Evolutionary conservation across 352 stramenopile genomes (phyloP), one percentile per base, ranked within the genome.

Genomic region (Phytophthora meadii): DNA sequence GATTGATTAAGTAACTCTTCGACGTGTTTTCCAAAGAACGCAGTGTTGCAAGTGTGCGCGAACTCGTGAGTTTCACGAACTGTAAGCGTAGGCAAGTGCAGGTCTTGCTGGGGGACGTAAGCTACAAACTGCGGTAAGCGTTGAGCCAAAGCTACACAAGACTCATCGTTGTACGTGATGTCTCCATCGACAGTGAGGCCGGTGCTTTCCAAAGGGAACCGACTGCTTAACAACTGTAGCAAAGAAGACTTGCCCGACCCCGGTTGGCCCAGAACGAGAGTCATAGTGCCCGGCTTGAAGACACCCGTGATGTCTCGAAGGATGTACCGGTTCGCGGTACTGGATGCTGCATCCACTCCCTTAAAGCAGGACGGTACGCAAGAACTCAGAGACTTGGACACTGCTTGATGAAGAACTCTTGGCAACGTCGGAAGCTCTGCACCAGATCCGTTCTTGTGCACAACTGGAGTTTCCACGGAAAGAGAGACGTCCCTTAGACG

Each of bases 61-160:
- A 98, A 98, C 28, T 74, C 72, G 28, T 98, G 84, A 7, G 92
- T 98, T 68, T 98, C 77, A 44, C 71, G 67, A 8, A 87, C 77
- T 4, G 77, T 87, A 2, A 86, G 67, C 12, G 61, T 74, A 15
- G 76, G 59, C 28, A 77, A 76, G 46, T 84, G 76, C 50, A 51
- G 36, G 70, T 98, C 93, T 47, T 80, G 68, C 51, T 84, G 77
- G 22, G 56, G 39, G n/a, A 82, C 68, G 44, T 82, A 85, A 15
- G 73, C 50, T 40, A 67, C 63, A 45, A 84, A 77, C 51, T 82
- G 75, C 34, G 76, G 65, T 22, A 84, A 57, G 3, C 69, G 59
- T 14, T 42, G 50, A n/a, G 32, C 54, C 34, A 81, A 12, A 17
- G 51, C 50, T 36, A 67, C 54, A 7, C 60, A 47, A 39, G 54